Percentiles rank a stretch among this genome's conserved stretches.
phyloP scores from a whole-genome alignment of 2,329 filamentous ascomycete species.

The Colletotrichum sojae region DNA sequence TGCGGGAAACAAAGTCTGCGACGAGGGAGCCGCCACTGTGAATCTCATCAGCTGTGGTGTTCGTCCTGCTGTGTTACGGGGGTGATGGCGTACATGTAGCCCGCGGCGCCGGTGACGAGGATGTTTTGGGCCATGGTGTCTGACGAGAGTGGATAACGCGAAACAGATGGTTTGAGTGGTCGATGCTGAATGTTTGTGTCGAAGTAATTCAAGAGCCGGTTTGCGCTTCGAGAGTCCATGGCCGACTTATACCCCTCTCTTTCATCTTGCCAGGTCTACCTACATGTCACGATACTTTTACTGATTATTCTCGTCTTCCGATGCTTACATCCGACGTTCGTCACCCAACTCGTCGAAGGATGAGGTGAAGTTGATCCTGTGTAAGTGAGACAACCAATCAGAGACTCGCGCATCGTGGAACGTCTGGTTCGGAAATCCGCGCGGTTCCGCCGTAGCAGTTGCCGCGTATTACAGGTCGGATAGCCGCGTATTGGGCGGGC shows the following conservation, averaged over 20 bases:
- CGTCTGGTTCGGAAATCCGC: conserved; percentile 41
- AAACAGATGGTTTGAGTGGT: no score
- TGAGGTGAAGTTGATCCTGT: neutral
- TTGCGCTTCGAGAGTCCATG: no score
- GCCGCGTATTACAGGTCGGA: no score
- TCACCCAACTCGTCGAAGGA: no score
- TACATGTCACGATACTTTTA: no score
- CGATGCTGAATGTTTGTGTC: no score
- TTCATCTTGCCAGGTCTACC: no score
- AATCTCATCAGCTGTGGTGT: neutral
- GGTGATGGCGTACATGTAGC: conserved; percentile 48
- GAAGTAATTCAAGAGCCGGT: no score
- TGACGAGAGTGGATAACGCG: neutral
- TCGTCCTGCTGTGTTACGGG: neutral
- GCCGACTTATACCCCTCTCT: no score
- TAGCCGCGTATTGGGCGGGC: no score
- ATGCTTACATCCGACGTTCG: no score
- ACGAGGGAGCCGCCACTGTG: conserved; percentile 54
- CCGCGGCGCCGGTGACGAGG: conserved; percentile 54
- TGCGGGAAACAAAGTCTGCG: conserved; percentile 48
- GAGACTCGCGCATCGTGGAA: neutral
- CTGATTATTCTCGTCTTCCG: no score
- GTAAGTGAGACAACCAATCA: neutral
- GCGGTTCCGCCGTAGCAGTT: conserved; percentile 36
- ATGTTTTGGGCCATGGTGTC: conserved; percentile 45